Conservation (phyloP, 1,284 basidiomycete species). For the Sanghuangporus baumii region DNA sequence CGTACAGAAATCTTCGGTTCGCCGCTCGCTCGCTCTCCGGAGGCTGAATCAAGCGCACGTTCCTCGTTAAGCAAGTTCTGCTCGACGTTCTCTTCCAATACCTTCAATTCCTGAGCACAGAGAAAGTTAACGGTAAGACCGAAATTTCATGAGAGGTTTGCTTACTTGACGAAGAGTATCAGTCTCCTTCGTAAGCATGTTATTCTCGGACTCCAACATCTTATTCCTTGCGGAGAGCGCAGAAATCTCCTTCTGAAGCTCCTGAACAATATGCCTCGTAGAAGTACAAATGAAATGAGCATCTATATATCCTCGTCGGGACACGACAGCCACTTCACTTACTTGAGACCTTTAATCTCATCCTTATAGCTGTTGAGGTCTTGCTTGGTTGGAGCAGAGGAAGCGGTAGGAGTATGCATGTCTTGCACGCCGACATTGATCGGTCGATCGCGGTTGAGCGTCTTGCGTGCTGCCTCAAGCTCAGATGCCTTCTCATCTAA, state of each 20-base stretch:
- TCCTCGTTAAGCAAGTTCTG: constrained; percentile 52
- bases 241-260: constrained; percentile 78
- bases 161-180: constrained; percentile 70
- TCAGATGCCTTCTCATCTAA: constrained; percentile 46
- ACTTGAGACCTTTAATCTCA: constrained; percentile 78
- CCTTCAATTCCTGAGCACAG: constrained; percentile 53
- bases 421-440: constrained; percentile 37
- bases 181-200: constrained; percentile 64
- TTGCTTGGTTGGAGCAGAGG: constrained; percentile 42
- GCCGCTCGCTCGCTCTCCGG: constrained; percentile 24
- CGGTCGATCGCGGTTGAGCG: constrained; percentile 47
- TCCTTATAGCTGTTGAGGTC: constrained; percentile 47
- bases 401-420: constrained; percentile 29
- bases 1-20: constrained; percentile 43
- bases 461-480: constrained; percentile 53
- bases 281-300: constrained; percentile 11
- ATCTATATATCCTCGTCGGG: neutral
- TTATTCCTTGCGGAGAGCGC: constrained; percentile 61
- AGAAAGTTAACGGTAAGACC: neutral
- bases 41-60: constrained; percentile 31
- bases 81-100: constrained; percentile 73
- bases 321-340: constrained; percentile 21
- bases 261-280: constrained; percentile 77
- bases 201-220: constrained; percentile 72
- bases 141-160: neutral